Conservation (phyloP, 2,329 filamentous ascomycete species). For the Fusarium phyllophilum region DNA sequence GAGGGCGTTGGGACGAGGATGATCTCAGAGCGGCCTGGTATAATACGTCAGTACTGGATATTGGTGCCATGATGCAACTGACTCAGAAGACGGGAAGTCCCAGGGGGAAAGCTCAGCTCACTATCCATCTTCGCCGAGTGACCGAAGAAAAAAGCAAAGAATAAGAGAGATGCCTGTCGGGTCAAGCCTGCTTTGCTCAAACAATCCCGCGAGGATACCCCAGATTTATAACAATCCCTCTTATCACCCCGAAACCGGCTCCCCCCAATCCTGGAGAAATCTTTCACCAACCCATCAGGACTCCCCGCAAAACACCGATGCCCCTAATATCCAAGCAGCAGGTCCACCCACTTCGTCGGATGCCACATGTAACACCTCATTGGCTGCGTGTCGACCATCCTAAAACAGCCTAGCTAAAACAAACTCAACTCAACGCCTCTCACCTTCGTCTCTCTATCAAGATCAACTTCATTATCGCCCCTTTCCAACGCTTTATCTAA, state of each 20-base stretch:
- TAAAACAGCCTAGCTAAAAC: constrained; percentile 8
- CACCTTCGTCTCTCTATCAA: constrained; percentile 19
- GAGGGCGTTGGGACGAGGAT: constrained; percentile 17
- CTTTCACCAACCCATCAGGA: not conserved
- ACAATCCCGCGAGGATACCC: not conserved
- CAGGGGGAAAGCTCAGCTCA: constrained; percentile 7
- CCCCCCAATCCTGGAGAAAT: not conserved
- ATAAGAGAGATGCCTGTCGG: not conserved
- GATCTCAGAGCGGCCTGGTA: not conserved
- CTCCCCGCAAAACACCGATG: not conserved
- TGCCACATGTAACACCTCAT: not conserved
- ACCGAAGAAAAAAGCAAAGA: too few relatives aligned
- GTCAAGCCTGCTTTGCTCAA: rapidly evolving
- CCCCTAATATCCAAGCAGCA: not conserved
- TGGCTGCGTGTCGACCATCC: constrained; percentile 16
- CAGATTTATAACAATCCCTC: not conserved
- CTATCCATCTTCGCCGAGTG: constrained; percentile 3
- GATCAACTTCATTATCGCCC: constrained; percentile 21
- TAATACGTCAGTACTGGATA: not conserved
- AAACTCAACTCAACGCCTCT: constrained; percentile 29
- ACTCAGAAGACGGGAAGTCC: constrained; percentile 11
- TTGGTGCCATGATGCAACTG: not conserved
- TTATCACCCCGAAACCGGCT: not conserved
- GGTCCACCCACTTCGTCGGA: not conserved
- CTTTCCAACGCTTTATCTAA: constrained; percentile 24